These are phyloP conservation scores for Catunica adiposa DNA, from an alignment of 2,329 filamentous ascomycete species.

Conservation along the genomic window DNA sequence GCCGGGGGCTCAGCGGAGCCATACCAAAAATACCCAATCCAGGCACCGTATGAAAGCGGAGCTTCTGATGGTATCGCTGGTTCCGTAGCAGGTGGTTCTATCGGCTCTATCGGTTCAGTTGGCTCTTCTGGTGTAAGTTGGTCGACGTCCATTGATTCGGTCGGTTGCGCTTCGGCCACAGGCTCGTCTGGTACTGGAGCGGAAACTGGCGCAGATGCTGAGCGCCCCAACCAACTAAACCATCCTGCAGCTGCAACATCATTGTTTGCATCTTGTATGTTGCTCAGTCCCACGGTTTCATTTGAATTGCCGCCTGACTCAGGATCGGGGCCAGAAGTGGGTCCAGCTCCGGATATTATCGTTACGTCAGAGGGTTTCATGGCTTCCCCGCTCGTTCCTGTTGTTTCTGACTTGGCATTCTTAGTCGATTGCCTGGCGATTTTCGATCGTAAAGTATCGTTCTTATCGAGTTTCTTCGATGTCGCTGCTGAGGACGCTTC, in stretches of 20 bases:
- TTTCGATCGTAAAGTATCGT: neutral
- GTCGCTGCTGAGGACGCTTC: neutral
- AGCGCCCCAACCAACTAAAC: slow-evolving; percentile 35
- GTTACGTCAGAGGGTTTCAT: neutral
- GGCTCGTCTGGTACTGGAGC: neutral
- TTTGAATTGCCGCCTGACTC: neutral
- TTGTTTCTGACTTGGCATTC: neutral
- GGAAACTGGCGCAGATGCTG: slow-evolving; percentile 15
- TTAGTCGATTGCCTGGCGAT: neutral
- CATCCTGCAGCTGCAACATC: slow-evolving; percentile 25
- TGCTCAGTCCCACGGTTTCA: neutral
- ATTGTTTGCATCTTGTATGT: neutral
- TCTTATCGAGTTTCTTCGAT: neutral
- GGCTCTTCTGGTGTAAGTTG: neutral
- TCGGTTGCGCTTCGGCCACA: neutral
- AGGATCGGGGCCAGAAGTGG: neutral
- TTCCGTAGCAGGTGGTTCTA: neutral
- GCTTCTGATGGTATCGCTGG: neutral
- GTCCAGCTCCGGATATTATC: no score
- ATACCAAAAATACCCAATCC: neutral
- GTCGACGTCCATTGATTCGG: neutral
- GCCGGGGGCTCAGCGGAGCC: neutral
- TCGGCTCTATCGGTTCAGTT: neutral
- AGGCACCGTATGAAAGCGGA: neutral
- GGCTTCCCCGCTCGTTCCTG: neutral